A percentile compares a stretch with the other conserved stretches of the same genome.
phyloP scores from a whole-genome alignment of 768 basidiomycete genomes.

The Mycena leptocephala region DNA sequence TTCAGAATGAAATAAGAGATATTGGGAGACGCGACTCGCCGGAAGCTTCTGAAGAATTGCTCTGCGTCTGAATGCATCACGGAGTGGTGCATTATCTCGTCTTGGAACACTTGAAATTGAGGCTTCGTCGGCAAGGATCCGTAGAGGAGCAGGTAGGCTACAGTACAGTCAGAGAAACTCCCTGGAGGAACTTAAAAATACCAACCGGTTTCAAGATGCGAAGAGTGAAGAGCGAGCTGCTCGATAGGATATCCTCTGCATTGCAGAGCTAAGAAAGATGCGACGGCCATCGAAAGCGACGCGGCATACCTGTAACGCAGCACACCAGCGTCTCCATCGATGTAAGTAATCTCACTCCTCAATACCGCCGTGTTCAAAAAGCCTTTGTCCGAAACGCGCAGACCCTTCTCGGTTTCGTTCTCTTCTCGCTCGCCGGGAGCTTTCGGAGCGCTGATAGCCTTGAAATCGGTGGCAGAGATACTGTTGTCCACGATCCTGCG shows the following conservation, averaged over 20 bases:
- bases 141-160: conserved; percentile 91
- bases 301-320: conserved; percentile 78
- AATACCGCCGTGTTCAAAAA: conserved; percentile 90
- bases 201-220: conserved; percentile 80
- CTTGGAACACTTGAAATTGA: conserved; percentile 77
- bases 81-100: conserved; percentile 86
- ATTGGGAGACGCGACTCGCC: conserved; percentile 50
- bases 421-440: conserved; percentile 79
- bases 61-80: conserved; percentile 79
- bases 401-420: conserved; percentile 87
- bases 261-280: not conserved
- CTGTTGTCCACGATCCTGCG: conserved; percentile 86
- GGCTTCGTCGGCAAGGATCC: conserved; percentile 79
- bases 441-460: conserved; percentile 74
- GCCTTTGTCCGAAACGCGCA: conserved; percentile 85
- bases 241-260: conserved; percentile 93
- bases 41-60: conserved; percentile 79
- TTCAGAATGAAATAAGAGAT: not conserved
- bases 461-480: conserved; percentile 87
- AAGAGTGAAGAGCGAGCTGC: conserved; percentile 86
- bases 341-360: conserved; percentile 88
- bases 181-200: not conserved
- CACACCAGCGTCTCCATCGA: conserved; percentile 91
- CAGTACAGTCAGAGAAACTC: not conserved
- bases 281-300: not conserved